Evolutionary conservation across 306 rosid species (phyloP).

Genomic region (Fragaria vesca): DNA sequence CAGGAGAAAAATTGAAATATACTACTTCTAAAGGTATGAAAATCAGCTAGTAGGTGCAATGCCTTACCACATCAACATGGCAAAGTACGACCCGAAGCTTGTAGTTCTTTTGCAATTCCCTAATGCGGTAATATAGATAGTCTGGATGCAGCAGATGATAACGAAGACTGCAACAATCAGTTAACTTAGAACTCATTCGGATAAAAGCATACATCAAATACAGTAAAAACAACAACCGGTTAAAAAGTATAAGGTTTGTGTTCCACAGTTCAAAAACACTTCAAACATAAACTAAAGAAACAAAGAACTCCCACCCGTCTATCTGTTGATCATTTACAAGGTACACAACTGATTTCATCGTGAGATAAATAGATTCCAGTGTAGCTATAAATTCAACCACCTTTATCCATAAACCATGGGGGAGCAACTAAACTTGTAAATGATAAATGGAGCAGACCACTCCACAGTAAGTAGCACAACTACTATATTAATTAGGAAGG

Average conservation of each 20-base stretch:
- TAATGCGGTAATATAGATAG: conserved; percentile 80
- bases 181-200: conserved; percentile 22
- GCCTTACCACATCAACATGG: conserved; percentile 90
- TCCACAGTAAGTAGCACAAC: not conserved
- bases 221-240: conserved; percentile 1
- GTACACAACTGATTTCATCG: not conserved
- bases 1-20: not conserved
- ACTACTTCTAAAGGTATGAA: conserved; percentile 1
- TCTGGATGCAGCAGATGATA: conserved; percentile 97
- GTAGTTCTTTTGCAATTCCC: conserved; percentile 90
- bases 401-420: not conserved
- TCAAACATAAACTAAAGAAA: conserved; percentile 9
- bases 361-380: not conserved
- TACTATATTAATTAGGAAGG: not conserved
- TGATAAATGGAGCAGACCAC: not conserved
- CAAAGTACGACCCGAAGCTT: conserved; percentile 88
- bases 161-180: conserved; percentile 76
- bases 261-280: not conserved
- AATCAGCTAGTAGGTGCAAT: conserved; percentile 7
- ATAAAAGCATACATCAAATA: conserved; percentile 19
- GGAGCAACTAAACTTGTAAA: not conserved
- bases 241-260: not conserved
- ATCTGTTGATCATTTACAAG: not conserved
- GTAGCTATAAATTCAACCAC: not conserved
- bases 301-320: not conserved